Evolutionary conservation across 306 rosid species (phyloP).

Genomic region (Phaseolus lunatus): DNA sequence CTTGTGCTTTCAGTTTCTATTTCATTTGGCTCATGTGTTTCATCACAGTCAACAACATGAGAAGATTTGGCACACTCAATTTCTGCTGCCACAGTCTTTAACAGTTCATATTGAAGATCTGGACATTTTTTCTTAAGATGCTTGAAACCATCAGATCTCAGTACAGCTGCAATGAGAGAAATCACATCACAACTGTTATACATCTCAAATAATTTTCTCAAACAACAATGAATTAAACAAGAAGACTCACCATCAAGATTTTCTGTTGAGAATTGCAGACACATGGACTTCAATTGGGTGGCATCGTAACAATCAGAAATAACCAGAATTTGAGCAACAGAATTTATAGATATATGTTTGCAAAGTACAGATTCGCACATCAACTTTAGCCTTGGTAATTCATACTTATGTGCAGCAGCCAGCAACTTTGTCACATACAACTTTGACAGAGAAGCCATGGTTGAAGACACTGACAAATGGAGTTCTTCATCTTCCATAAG

Average conservation of each 20-base stretch:
- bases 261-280: slow-evolving; percentile 85
- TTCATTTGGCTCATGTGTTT: too few species aligned
- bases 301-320: slow-evolving; percentile 81
- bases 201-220: neutral
- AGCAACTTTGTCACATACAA: slow-evolving; percentile 75
- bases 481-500: slow-evolving; percentile 64
- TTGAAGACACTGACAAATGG: slow-evolving; percentile 61
- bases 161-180: slow-evolving; percentile 66
- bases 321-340: slow-evolving; percentile 82
- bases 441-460: slow-evolving; percentile 64
- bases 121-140: slow-evolving; percentile 83
- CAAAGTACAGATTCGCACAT: slow-evolving; percentile 93
- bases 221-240: slow-evolving; percentile 1
- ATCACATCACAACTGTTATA: slow-evolving; percentile 26
- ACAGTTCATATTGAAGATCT: slow-evolving; percentile 76
- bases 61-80: slow-evolving; percentile 62
- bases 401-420: slow-evolving; percentile 82
- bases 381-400: slow-evolving; percentile 79
- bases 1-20: too few species aligned
- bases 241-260: slow-evolving; percentile 78
- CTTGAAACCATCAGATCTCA: slow-evolving; percentile 89
- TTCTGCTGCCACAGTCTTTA: slow-evolving; percentile 77
- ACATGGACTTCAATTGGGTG: slow-evolving; percentile 75
- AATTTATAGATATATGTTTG: slow-evolving; percentile 80
- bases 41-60: neutral